Base-by-base conservation (phyloP, 2,329 filamentous ascomycete species). In the Pestalotiopsis sp. region DNA sequence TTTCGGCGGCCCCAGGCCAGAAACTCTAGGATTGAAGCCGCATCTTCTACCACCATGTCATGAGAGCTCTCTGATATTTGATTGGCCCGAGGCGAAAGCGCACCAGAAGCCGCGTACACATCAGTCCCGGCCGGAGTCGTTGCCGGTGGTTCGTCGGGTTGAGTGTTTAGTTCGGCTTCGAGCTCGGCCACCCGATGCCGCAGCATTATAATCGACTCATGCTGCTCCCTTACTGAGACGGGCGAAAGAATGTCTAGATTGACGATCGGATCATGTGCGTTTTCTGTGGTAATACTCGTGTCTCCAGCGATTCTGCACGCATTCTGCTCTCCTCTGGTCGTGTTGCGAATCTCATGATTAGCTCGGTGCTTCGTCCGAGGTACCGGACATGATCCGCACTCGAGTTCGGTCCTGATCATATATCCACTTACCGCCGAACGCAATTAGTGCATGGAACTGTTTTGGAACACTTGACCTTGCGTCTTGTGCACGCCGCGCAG, bases 1-100 rank as follows among this genome's bases (percentile, higher is more conserved):
- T 85, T 85, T 45, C 79, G 77, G 17, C 83, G 79, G 9, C 83
- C 83, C 83, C 84, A 85, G 1, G 83, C 82, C 2, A 85, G 76
- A 60, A 84, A 85, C 67, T 85, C 83, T 0, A 85, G 77, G 3
- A 85, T 81, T 2, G 83, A 83, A 1, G 82, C 83, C 1, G 82
- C 82, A 72, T 83, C 82, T 70, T 76, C 78, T 67, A 73, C 76
- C 64, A 75, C 75, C 1, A 78, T 73, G 66, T 78, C 77, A n/a
- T 75, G 69, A 4, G 64, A 66, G 36, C 66, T 67, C 36, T 72
- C 58, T 31, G 68, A 64, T 60, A 45, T 38, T 57, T 66, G 12
- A 69, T 69, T 66, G 58, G 59, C 20, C 70, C 68, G 13, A n/a
- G 14, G 36, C 45, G 45, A 52, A 41, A 59, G 65, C 41, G 38